Percentiles rank a stretch among this genome's conserved stretches.
phyloP scores from a whole-genome alignment of 768 basidiomycete genomes.

The Thelephora ganbajun region DNA sequence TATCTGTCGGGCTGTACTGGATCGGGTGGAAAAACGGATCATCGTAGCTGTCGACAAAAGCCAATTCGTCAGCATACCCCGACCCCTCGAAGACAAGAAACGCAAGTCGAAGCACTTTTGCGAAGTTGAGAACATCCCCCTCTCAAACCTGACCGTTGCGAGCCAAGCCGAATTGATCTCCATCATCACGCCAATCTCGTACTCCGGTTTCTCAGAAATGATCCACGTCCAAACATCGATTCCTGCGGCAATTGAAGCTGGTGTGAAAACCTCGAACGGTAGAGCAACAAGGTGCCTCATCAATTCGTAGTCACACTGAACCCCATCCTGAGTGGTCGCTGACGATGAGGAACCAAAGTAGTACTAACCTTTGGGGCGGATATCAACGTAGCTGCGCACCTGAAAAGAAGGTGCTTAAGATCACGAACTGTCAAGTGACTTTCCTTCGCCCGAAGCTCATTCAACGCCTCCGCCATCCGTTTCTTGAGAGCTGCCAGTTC shows the following conservation, averaged over 20 bases:
- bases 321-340: neutral
- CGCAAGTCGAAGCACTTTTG: slow-evolving; percentile 43
- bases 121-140: slow-evolving; percentile 70
- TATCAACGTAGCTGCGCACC: slow-evolving; percentile 73
- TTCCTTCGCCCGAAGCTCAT: slow-evolving; percentile 57
- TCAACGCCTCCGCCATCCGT: slow-evolving; percentile 52
- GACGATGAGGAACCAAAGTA: neutral
- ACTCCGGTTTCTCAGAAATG: slow-evolving; percentile 67
- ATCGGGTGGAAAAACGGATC: slow-evolving; percentile 84
- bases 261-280: slow-evolving; percentile 83
- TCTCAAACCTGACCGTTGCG: slow-evolving; percentile 58
- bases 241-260: slow-evolving; percentile 71
- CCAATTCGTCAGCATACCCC: too few species aligned
- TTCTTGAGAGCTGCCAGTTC: slow-evolving; percentile 55
- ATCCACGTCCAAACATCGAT: slow-evolving; percentile 97
- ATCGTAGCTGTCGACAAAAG: slow-evolving; percentile 40
- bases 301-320: slow-evolving; percentile 71
- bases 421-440: slow-evolving; percentile 70
- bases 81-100: too few species aligned
- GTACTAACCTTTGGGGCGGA: slow-evolving; percentile 42
- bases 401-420: slow-evolving; percentile 71
- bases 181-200: slow-evolving; percentile 73
- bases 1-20: slow-evolving; percentile 83
- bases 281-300: slow-evolving; percentile 77
- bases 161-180: slow-evolving; percentile 86